Evolutionary conservation across 768 basidiomycete genomes (phyloP), one percentile per base, ranked within the genome.

Genomic region (Russula ochroleuca): DNA sequence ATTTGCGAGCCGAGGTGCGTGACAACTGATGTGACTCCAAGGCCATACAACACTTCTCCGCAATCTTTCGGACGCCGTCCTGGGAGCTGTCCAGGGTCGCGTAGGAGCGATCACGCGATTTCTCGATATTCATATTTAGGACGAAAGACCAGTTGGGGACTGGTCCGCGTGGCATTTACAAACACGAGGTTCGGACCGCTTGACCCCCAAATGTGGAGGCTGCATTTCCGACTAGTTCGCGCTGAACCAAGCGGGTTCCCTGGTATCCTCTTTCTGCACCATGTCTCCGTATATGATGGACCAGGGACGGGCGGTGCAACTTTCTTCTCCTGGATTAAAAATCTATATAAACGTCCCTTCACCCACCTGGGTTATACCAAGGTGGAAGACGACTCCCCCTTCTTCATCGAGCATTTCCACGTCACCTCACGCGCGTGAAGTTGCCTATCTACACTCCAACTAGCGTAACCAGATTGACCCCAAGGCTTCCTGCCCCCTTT

Each of bases 381-480:
- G 13, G 43, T 31, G 25, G 40, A 33, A 23, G 21, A 38, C 2
- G 33, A 5, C 21, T 19, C 40, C 59, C 35, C 47, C 59, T 50
- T 64, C 35, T 21, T 23, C 51, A 64, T n/a, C 60, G 35, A 53
- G 33, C 25, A 7, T 5, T 5, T 60, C 64, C 64, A 65, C 64
- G 59, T 60, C 61, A 61, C 54, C 48, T 9, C 49, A 51, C 53
- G 31, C 33, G 59, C 45, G 54, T 54, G 63, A 41, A 55, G 51
- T 31, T 38, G 15, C 48, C 43, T 17, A 53, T 54, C 55, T n/a
- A 17, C 35, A 38, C 40, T 50, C 62, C 47, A 37, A 57, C 57
- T 64, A 5, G 62, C 54, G 58, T 43, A 54, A 64, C 52, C 37
- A 55, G 48, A 59, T 56, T 54, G 65, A 19, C 56, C 60, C 23